Evolutionary conservation across 352 stramenopile genomes (phyloP), one percentile per base, ranked within the genome.

Genomic region (Phytophthora europaea): DNA sequence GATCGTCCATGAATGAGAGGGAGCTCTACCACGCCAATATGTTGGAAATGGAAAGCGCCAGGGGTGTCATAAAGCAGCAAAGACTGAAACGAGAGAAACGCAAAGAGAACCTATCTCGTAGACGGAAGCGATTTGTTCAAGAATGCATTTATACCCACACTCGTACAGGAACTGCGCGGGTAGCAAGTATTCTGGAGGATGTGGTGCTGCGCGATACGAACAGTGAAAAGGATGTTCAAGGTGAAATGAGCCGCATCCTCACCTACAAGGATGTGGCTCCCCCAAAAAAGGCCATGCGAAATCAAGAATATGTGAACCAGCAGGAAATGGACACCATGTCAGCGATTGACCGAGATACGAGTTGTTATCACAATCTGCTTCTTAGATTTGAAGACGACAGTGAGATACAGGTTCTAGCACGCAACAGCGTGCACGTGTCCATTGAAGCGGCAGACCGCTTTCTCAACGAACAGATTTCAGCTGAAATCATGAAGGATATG

Each of bases 201-300:
- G 58, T 88, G 4, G 73, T 91, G 12, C 55, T 83, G n/a, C 80
- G 82, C 20, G 61, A 68, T 45, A 94, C 87, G 3, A 81, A 82
- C 20, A 77, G 66, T 5, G 89, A 96, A 23, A 71, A 72, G 12
- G 78, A 80, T 0, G 56, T 87, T 1, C 65, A 70, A 4, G 55
- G 72, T 5, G 76, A 82, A 48, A 82, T 89, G 48, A 67, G 71
- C n/a, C 79, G 82, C 36, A 83, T 94, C 31, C 38, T 91, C 7
- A 52, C 81, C 10, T 96, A 91, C 82, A 94, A 93, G 54, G 76
- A 90, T 23, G 77, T 96, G 57, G 81, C 78, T 40, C 67, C 65
- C 0, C 86, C 91, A 69, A 96, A 96, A 48, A 76, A 87, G 12
- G 57, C 65, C 9, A 74, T 79, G 53, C 85, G 87, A 8, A 71